These are phyloP conservation scores for Chloris gayana DNA, from an alignment of 176 grass and related monocot species.

Conservation along the genomic window DNA sequence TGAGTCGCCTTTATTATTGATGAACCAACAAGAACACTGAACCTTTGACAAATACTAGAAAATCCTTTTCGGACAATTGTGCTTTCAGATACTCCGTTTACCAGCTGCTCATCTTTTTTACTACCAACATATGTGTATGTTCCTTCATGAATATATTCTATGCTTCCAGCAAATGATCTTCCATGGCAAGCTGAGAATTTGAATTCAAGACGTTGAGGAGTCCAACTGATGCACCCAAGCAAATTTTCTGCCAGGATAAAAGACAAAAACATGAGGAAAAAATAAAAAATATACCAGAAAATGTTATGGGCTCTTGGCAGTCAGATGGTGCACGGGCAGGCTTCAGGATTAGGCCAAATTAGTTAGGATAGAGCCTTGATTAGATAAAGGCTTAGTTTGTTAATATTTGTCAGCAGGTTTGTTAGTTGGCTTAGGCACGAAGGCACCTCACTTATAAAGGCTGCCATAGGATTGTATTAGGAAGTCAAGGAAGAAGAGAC, in stretches of 20 bases:
- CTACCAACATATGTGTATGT: background rate
- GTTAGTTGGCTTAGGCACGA: no score
- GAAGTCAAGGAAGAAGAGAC: no score
- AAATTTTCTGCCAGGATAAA: conserved; percentile 49
- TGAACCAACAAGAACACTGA: conserved; percentile 25
- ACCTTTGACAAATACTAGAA: conserved; percentile 49
- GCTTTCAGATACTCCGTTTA: conserved; percentile 23
- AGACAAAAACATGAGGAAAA: background rate
- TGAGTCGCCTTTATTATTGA: conserved; percentile 7
- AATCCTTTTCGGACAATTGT: conserved; percentile 11
- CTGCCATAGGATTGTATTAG: no score
- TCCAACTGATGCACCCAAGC: conserved; percentile 45
- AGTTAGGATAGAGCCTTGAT: no score
- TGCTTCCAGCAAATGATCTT: conserved; percentile 24
- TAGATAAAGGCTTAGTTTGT: no score
- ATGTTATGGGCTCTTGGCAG: no score
- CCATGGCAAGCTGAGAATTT: conserved; percentile 29
- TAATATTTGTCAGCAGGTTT: no score
- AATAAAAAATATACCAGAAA: background rate
- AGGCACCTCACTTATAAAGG: no score
- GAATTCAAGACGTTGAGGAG: conserved; percentile 34
- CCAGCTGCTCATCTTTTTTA: conserved; percentile 22
- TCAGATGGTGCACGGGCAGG: no score
- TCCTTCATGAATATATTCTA: conserved; percentile 22
- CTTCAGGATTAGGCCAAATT: no score